Evolutionary conservation across 83 land plant genomes (phyloP), one percentile per base, ranked within the genome.

Genomic region (Picea mariana): DNA sequence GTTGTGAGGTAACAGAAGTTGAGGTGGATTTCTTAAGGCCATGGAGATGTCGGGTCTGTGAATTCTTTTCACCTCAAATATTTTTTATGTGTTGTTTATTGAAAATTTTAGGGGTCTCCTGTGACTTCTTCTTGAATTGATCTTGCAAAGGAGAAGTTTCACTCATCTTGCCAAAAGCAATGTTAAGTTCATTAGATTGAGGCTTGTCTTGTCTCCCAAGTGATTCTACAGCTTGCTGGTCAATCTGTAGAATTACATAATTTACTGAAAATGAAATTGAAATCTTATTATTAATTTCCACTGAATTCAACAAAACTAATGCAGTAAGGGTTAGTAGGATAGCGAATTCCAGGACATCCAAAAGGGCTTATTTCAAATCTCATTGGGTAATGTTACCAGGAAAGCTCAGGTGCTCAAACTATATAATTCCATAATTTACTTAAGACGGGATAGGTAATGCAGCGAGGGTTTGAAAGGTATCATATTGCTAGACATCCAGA

Each of bases 221-320:
- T 40, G 95, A 90, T 59, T 90, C 95, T 18, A 92, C 95, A 26
- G 95, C 95, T 86, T 90, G 92, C 78, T 92, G 95, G 84, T 92
- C 95, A 60, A 92, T 92, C 95, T 92, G 84, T 47, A 11, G 60
- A 58, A 13, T 58, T 58, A 58, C 60, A 58, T 15, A 58, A 58
- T 58, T 58, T 58, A 58, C 60, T 58, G 60, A 58, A 49, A 13
- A 58, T 58, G 17, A 13, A 58, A 58, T 58, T 58, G 60, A 58
- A 15, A 75, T 75, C 16, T 12, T 4, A 12, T 21, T 15, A 8
- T 23, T 12, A 13, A 11, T 8, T 0, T 73, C 34, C 21, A 42
- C 20, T n/a, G 9, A 73, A 23, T 75, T 75, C 77, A 49, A 18
- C 60, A 15, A 75, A 75, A 75, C 5, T 21, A 12, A 75, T 58